phyloP scores from a whole-genome alignment of 768 basidiomycete genomes.

The Cyclocybe cylindracea region DNA sequence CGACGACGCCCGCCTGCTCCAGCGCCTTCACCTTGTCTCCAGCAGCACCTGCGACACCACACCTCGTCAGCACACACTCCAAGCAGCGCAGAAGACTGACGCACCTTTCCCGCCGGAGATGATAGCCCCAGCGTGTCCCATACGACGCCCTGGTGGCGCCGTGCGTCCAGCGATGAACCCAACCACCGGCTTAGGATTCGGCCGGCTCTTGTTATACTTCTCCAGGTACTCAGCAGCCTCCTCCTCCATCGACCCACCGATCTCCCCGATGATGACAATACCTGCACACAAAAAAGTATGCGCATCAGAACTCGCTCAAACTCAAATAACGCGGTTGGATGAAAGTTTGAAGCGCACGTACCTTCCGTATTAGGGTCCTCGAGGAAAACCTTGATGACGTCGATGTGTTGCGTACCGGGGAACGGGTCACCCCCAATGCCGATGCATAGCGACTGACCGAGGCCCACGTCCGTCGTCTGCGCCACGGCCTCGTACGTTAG shows the following conservation, averaged over 20 bases:
- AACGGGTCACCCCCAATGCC: slow-evolving; percentile 98
- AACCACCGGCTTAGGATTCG: slow-evolving; percentile 91
- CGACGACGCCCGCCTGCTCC: slow-evolving; percentile 88
- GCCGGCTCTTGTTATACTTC: slow-evolving; percentile 86
- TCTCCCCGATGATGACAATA: slow-evolving; percentile 98
- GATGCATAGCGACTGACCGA: slow-evolving; percentile 95
- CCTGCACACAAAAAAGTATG: slow-evolving; percentile 43
- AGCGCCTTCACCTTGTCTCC: slow-evolving; percentile 92
- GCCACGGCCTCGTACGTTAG: slow-evolving; percentile 98
- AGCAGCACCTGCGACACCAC: slow-evolving; percentile 64
- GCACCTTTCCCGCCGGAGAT: slow-evolving; percentile 96
- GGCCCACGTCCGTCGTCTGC: slow-evolving; percentile 93
- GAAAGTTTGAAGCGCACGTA: slow-evolving; percentile 24
- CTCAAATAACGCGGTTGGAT: not conserved
- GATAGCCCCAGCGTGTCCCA: slow-evolving; percentile 99
- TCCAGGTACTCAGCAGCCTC: slow-evolving; percentile 97
- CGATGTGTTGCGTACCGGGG: slow-evolving; percentile 94
- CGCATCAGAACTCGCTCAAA: slow-evolving; percentile 4
- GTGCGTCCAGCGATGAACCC: slow-evolving; percentile 98
- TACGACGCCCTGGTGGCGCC: slow-evolving; percentile 95
- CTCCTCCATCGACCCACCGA: slow-evolving; percentile 99
- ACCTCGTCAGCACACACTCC: not conserved
- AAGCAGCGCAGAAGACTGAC: slow-evolving; percentile 11
- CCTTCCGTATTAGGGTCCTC: slow-evolving; percentile 94
- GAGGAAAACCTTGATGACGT: slow-evolving; percentile 95